Evolutionary conservation across 139 green algal genomes (phyloP), one percentile per base, ranked within the genome.

Genomic region (Asterochloris erici): DNA sequence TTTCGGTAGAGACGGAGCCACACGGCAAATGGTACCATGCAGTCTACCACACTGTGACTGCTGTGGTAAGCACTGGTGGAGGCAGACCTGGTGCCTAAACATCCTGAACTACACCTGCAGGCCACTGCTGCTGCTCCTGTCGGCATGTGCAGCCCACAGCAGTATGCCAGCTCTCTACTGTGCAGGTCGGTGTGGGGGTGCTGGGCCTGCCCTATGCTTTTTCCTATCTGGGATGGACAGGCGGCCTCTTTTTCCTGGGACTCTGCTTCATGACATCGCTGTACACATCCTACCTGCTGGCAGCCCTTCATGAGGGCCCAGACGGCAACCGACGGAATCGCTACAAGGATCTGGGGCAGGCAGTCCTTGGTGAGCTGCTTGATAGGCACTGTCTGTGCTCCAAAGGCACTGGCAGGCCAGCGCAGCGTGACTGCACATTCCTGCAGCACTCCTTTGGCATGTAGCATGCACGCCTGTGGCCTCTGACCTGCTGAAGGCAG

Each of bases 201-300:
- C 82, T 92, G 28, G 88, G 86, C 63, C 73, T 94, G 54, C 90
- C 90, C n/a, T 85, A 94, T 63, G 78, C 90, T 0, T 88, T 94
- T 73, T 85, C 73, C 11, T 91, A 88, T 68, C 81, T 93, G 26
- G 88, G 88, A 19, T 93, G 83, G 84, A 6, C 11, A 63, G 82
- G 73, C 13, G 87, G 87, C 27, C 29, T 92, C 19, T 63, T 85
- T 29, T 23, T 63, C 17, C 87, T 92, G 21, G 83, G 74, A 16
- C 23, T 81, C 21, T 74, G 87, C 13, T 83, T 64, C 29, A 77
- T n/a, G 10, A 77, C 64, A 60, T 88, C 85, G 24, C 79, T 94
- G 12, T 93, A 93, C 83, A 91, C 86, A 9, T 83, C 73, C 54
- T 86, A 91, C 73, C 73, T 93, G 73, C 78, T 94, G 27, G 81